Conservation (phyloP, 169 alveolate species). For the Plasmodium inui region DNA sequence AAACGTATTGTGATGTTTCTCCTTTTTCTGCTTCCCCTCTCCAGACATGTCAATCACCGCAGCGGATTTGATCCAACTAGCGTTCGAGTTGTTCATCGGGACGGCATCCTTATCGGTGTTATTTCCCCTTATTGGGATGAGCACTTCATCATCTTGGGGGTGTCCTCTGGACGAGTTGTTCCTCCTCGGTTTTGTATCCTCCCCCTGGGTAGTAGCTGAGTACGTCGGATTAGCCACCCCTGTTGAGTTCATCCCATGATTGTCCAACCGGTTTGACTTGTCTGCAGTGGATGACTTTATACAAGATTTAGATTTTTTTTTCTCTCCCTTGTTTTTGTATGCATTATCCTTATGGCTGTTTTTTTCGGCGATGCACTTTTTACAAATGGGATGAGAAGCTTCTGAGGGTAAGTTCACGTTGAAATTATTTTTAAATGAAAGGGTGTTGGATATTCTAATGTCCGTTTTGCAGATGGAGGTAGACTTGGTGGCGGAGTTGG, state of each 20-base stretch:
- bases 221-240: background rate
- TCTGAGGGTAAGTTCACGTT: background rate
- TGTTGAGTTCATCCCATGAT: background rate
- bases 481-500: background rate
- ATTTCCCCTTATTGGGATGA: conserved; percentile 1
- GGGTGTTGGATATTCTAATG: conserved; percentile 10
- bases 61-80: background rate
- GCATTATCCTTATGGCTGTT: background rate
- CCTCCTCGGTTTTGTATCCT: too few relatives aligned
- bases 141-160: background rate
- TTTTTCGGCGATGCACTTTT: background rate
- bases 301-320: background rate
- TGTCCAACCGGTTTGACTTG: background rate
- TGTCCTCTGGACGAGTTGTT: background rate
- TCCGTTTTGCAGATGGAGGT: background rate
- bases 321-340: background rate
- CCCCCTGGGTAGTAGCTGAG: too few relatives aligned
- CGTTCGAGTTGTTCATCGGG: background rate
- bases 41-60: background rate
- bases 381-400: background rate
- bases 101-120: background rate
- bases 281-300: background rate
- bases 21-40: background rate
- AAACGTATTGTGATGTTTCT: background rate
- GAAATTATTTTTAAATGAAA: background rate